Evolutionary conservation across 1,284 basidiomycete genomes (phyloP), one percentile per base, ranked within the genome.

Genomic region (Fistulinella cinereoalba): DNA sequence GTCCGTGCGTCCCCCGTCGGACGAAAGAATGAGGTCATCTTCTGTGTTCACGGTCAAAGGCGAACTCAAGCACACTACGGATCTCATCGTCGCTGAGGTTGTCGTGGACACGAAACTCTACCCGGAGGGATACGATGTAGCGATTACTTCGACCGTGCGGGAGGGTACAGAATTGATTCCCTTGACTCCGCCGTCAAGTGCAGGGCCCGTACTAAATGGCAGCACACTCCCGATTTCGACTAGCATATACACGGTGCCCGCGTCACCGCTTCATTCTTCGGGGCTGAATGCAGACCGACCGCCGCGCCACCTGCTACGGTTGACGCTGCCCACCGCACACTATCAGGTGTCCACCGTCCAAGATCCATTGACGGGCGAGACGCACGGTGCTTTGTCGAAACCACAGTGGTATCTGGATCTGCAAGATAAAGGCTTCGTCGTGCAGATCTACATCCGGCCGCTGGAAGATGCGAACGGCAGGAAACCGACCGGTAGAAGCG

Each of bases 291-390:
- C 74, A 11, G 77, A 79, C 50, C 71, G 72, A 39, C 78, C 82
- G 7, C 76, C 83, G 18, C 77, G 88, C 29, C 89, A 94, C 62
- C 65, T 95, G 16, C 55, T 95, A 10, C 76, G 87, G 34, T 62
- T 95, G 44, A 83, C 77, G 31, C 67, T 95, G n/a, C 92, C 92
- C 3, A 92, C 90, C 1, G 81, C 85, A 10, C 86, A 85, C 50
- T 91, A 85, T 60, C 81, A 85, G 60, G 74, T 83, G 25, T 81
- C 83, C 33, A 81, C 80, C 0, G 79, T 93, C 16, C 71, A 80
- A 47, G 89, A 94, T 68, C 92, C 92, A 8, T 68, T 94, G 53
- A 92, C 86, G 2, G 87, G 85, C 15, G 82, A 88, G 63, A 74
- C 73, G 49, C 72, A 77, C 51, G 72, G 71, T 13, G 79, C 84